These are phyloP conservation scores for Ganoderma lucidum DNA, from an alignment of 1,284 basidiomycete genomes.

Conservation along the genomic window DNA sequence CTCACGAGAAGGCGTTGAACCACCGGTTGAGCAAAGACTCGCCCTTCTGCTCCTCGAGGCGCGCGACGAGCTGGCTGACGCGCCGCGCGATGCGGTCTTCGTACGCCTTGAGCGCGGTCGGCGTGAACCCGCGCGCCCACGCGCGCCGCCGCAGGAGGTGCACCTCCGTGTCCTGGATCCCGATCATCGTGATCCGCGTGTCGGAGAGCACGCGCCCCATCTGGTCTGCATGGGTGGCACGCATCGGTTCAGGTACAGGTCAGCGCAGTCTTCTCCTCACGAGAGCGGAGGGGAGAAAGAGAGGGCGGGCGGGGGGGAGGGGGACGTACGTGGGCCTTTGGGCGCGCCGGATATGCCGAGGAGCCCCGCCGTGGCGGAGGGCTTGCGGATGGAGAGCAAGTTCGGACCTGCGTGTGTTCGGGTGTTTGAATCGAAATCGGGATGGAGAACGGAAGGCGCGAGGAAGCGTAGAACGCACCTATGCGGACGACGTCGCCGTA, in stretches of 20 bases:
- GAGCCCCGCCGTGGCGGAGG: slow-evolving; percentile 29
- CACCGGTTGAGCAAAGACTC: slow-evolving; percentile 30
- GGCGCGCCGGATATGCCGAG: slow-evolving; percentile 35
- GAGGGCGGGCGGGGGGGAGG: too few species aligned
- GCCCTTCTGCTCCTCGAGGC: slow-evolving; percentile 26
- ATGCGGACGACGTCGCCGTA: slow-evolving; percentile 43
- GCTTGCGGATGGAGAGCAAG: slow-evolving; percentile 38
- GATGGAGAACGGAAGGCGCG: background rate
- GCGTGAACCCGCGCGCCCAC: slow-evolving; percentile 38
- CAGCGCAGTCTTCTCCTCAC: background rate
- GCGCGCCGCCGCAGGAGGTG: slow-evolving; percentile 35
- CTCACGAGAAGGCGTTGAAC: slow-evolving; percentile 33
- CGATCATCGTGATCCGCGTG: slow-evolving; percentile 21
- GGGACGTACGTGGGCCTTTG: slow-evolving; percentile 36
- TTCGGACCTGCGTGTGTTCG: slow-evolving; percentile 37
- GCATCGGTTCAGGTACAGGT: too few species aligned
- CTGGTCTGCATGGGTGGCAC: too few species aligned
- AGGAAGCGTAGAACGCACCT: slow-evolving; percentile 29
- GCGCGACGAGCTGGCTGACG: slow-evolving; percentile 33
- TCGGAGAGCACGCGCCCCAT: slow-evolving; percentile 2
- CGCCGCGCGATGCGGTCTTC: slow-evolving; percentile 31
- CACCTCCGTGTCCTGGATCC: slow-evolving; percentile 20
- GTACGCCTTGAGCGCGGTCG: slow-evolving; percentile 36
- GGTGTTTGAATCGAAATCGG: background rate
- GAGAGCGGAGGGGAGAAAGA: background rate